These are phyloP conservation scores for Isabelozyma pseudorhagii DNA, from an alignment of 805 yeast genomes.

Conservation along the genomic window DNA sequence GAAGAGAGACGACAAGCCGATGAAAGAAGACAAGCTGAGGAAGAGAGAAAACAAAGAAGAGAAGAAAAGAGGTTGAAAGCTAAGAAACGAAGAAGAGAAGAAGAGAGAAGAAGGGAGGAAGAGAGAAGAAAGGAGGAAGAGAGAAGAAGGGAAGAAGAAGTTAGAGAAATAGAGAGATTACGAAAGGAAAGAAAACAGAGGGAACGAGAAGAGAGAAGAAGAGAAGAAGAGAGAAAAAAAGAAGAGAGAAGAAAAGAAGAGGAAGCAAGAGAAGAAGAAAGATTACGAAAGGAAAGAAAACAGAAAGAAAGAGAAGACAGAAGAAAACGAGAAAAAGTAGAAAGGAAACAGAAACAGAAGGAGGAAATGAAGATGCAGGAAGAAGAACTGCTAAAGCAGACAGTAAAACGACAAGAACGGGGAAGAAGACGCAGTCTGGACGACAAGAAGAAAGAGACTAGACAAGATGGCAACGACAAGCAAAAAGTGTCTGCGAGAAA, in stretches of 20 bases:
- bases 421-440: no score
- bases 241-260: not conserved
- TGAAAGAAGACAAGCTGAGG: constrained; percentile 1
- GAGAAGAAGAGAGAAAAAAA: no score
- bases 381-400: not conserved
- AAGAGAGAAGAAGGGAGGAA: not conserved
- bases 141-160: not conserved
- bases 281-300: not conserved
- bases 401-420: no score
- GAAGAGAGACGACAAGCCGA: not conserved
- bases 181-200: no score
- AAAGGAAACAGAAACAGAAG: not conserved
- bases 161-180: not conserved
- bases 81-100: not conserved
- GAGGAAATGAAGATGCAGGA: not conserved
- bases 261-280: not conserved
- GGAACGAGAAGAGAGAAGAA: no score
- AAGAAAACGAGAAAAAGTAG: no score
- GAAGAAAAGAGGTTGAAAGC: not conserved
- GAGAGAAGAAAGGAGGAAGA: not conserved
- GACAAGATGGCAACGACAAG: no score
- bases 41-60: constrained; percentile 1
- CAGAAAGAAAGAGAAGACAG: not conserved
- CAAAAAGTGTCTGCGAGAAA: no score
- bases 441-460: no score